Base-by-base conservation (phyloP, 164 flowering plant genomes). In the Vitis amurensis region DNA sequence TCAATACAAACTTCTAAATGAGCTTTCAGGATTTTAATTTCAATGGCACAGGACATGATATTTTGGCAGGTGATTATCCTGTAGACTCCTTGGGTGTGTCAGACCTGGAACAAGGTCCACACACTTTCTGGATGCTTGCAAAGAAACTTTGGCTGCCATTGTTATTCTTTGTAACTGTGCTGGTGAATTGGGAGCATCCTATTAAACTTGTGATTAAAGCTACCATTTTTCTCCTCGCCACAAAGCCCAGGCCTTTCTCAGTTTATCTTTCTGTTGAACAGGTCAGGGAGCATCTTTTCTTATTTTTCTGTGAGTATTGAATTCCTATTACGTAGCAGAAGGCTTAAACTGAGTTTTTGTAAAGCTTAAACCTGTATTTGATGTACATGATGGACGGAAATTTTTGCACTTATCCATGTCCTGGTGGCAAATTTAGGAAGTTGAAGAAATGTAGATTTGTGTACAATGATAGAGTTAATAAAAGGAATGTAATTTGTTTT, bases 91-190 rank as follows among this genome's bases (percentile, higher is more conserved):
- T 51, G 27, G 73, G 49, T 71, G 59, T 29, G 50, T 68, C 76
- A 60, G 64, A 64, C n/a, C 50, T 16, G 55, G 69, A 73, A 30
- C 73, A 78, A 44, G 69, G 70, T 67, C 29, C 12, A 48, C 52
- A 14, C 16, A 48, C 61, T 11, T 9, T 81, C 44, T 66, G 77
- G 78, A 63, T 31, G 17, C 17, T 78, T 15, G 69, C 66, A 9
- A 69, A 73, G 64, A 81, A 78, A 81, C 55, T 81, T 3, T 80
- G 86, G 84, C 69, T 80, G 62, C 86, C 85, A 16, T n/a, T 69
- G 11, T 59, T 78, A 59, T 73, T 81, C 44, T 19, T 81, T 60
- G 13, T 75, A 59, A 78, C 74, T 14, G 68, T 85, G n/a, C 64
- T 77, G 71, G 14, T 70, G 59, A 68, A 78, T 70, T 80, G 73